Evolutionary conservation across 306 rosid genomes (phyloP), one percentile per base, ranked within the genome.

Genomic region (Oxytropis ochrocephala): DNA sequence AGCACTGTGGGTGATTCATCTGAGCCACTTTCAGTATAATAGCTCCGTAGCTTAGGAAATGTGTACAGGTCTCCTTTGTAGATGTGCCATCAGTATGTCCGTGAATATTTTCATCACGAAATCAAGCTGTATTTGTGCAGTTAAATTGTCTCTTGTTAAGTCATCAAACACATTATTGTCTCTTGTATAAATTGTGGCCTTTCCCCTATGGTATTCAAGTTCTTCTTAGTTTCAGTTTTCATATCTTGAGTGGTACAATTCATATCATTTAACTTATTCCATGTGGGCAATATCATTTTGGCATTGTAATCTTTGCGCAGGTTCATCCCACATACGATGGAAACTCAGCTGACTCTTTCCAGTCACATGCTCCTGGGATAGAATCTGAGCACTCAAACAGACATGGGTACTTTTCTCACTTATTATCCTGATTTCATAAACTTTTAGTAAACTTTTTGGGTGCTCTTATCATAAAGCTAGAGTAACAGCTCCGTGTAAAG

Each of bases 281-380:
- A 46, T 49, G 30, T 3, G 51, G 29, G 38, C n/a, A 47, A 65
- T 50, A 42, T 68, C 63, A 29, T 65, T 83, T 69, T 16, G 76
- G 64, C 21, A 61, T 52, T 59, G 69, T 62, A 77, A 74, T 76
- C 32, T 24, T 75, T 11, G n/a, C 81, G 85, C 78, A 95, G 99
- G 90, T 95, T 81, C 95, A 83, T 13, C 81, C 91, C 59, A 55
- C 67, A 64, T 75, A 89, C 36, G 91, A 89, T 32, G 84, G 84
- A 60, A 84, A 81, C 76, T 74, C 78, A 18, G 84, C 75, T 41
- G 91, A 81, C 67, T 46, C 79, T 63, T 47, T 54, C 55, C 62
- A 70, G 61, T 72, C 88, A 52, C 84, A 82, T 67, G 70, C 80
- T 53, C 80, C 79, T 36, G 82, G 57, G 30, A 59, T 77, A 58